Percentiles rank a stretch among this genome's conserved stretches.
Evolutionary conservation across 768 basidiomycete species (phyloP).

Genomic region (Pleurotus salmoneostramineus): DNA sequence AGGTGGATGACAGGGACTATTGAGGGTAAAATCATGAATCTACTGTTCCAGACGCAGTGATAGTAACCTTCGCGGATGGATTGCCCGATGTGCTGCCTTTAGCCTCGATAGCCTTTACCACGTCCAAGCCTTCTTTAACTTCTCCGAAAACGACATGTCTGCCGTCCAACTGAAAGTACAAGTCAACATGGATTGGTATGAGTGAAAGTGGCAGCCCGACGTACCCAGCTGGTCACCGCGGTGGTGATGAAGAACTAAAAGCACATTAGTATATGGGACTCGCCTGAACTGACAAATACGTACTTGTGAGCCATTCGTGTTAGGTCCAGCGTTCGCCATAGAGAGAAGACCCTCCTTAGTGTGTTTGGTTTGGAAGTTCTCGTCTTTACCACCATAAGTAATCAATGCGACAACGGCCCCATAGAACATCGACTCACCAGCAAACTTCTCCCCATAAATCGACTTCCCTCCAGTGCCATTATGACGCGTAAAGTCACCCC

Average conservation of each 20-base stretch:
- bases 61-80: slow-evolving; percentile 44
- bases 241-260: slow-evolving; percentile 76
- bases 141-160: slow-evolving; percentile 73
- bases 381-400: slow-evolving; percentile 41
- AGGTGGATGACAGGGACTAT: background rate
- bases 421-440: slow-evolving; percentile 34
- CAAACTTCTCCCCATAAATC: slow-evolving; percentile 69
- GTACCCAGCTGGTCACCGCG: slow-evolving; percentile 59
- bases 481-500: slow-evolving; percentile 75
- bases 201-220: slow-evolving; percentile 10
- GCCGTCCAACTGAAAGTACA: slow-evolving; percentile 44
- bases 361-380: slow-evolving; percentile 79
- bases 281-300: slow-evolving; percentile 6
- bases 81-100: slow-evolving; percentile 33
- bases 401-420: background rate
- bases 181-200: background rate
- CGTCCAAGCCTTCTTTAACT: slow-evolving; percentile 54
- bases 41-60: slow-evolving; percentile 53
- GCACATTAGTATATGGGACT: background rate
- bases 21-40: background rate
- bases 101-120: slow-evolving; percentile 59
- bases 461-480: slow-evolving; percentile 81
- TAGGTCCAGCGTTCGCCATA: slow-evolving; percentile 83
- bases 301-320: slow-evolving; percentile 81
- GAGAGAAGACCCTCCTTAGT: slow-evolving; percentile 59